Conservation (phyloP, 2,329 filamentous ascomycete genomes). For the Graphilbum ipis-grandicollis region DNA sequence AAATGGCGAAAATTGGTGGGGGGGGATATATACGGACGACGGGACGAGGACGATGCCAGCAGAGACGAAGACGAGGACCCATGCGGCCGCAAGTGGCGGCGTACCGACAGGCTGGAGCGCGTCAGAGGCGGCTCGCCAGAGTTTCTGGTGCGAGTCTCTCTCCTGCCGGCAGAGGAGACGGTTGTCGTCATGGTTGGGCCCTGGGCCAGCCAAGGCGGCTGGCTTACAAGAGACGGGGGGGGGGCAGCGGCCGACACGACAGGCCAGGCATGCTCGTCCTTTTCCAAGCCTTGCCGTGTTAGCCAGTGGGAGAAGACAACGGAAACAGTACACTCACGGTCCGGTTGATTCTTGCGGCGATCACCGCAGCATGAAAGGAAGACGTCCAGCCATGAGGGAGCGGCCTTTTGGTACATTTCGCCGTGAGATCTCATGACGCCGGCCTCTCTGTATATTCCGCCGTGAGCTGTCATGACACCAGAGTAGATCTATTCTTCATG, state of each 20-base stretch:
- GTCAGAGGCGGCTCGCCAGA: neutral
- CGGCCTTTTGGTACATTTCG: conserved; percentile 22
- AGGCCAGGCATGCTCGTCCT: conserved; percentile 13
- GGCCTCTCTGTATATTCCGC: conserved; percentile 20
- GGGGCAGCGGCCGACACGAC: conserved; percentile 16
- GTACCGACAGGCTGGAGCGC: conserved; percentile 22
- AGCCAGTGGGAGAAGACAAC: too few relatives aligned
- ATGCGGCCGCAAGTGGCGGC: conserved; percentile 27
- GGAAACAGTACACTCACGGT: too few relatives aligned
- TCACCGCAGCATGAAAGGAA: conserved; percentile 25
- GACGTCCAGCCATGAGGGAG: conserved; percentile 28
- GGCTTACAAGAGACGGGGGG: conserved; percentile 11
- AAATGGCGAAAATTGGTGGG: conserved; percentile 45
- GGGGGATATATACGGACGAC: conserved; percentile 37
- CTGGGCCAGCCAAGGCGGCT: neutral
- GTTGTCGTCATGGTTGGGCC: neutral
- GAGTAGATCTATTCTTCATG: neutral
- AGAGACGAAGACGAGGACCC: conserved; percentile 16
- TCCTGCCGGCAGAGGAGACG: neutral
- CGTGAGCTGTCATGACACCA: neutral
- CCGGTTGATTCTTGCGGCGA: neutral
- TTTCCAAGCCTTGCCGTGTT: conserved; percentile 10
- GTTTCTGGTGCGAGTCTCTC: neutral
- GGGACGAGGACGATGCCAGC: conserved; percentile 18
- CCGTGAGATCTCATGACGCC: too few relatives aligned